Conservation (phyloP, 2,329 filamentous ascomycete species). For the Lasiodiplodia citricola region DNA sequence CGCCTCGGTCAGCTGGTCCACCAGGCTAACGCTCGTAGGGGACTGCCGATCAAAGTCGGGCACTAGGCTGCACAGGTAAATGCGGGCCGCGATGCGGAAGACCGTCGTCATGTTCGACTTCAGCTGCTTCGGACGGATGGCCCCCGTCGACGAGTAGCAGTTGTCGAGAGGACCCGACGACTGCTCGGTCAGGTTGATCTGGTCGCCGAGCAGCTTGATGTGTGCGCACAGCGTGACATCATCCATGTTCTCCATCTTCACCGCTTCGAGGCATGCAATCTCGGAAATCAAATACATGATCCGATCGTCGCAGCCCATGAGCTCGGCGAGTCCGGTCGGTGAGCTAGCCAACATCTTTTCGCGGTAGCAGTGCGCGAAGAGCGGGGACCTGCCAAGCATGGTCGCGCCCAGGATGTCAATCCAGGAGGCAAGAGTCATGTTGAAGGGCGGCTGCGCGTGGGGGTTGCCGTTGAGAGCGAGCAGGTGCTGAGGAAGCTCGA, state of each 20-base stretch:
- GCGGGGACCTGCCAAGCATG: slow-evolving; percentile 84
- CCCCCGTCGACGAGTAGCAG: slow-evolving; percentile 67
- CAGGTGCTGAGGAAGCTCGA: slow-evolving; percentile 76
- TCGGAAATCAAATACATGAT: slow-evolving; percentile 99
- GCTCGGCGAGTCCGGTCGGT: slow-evolving; percentile 78
- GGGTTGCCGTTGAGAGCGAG: slow-evolving; percentile 62
- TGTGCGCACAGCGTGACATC: slow-evolving; percentile 87
- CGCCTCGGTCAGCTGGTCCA: slow-evolving; percentile 76
- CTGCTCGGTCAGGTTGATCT: slow-evolving; percentile 80
- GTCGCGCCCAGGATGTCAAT: slow-evolving; percentile 96
- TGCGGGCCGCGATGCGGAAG: slow-evolving; percentile 89
- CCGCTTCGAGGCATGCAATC: slow-evolving; percentile 91
- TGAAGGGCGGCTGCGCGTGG: slow-evolving; percentile 78
- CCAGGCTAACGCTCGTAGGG: slow-evolving; percentile 73
- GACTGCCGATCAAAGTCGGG: slow-evolving; percentile 83
- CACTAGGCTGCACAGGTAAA: slow-evolving; percentile 95
- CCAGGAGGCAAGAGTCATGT: slow-evolving; percentile 93
- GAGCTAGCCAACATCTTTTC: slow-evolving; percentile 78
- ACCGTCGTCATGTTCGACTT: slow-evolving; percentile 86
- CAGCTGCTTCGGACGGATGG: slow-evolving; percentile 80
- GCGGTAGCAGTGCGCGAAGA: slow-evolving; percentile 93
- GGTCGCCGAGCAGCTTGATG: slow-evolving; percentile 83
- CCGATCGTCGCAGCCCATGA: slow-evolving; percentile 97
- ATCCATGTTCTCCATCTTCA: slow-evolving; percentile 79
- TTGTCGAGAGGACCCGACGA: slow-evolving; percentile 51